Base-by-base conservation (phyloP, 2,329 filamentous ascomycete genomes). In the Cytospora mali region DNA sequence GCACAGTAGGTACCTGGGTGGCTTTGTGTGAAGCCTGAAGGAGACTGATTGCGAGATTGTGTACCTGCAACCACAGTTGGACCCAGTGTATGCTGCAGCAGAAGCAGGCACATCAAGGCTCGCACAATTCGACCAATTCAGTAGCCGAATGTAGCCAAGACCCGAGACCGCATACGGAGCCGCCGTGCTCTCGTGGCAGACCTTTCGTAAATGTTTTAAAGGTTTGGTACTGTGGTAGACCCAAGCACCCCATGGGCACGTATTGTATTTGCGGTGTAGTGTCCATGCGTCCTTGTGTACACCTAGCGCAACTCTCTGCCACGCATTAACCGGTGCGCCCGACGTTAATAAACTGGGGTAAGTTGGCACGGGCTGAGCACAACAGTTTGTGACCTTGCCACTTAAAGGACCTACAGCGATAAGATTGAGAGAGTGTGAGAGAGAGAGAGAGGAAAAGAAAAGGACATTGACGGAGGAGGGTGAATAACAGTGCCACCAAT, bases 241-340 rank as follows among this genome's bases (percentile, higher is more conserved):
- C n/a, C n/a, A n/a, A n/a, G n/a, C n/a, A n/a, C n/a, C 31, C 31
- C 33, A 46, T 9, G 39, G 39, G 39, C 39, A 42, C 39, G 14
- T 18, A 42, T 21, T 21, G 9, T 18, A 39, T n/a, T 39, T 39
- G 57, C 57, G 57, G 57, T 59, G 50, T 48, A 48, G 58, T 23
- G 50, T 23, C 33, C 21, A 16, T 49, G 9, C 6, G 6, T 21
- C n/a, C 21, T 21, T 31, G 13, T 31, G 50, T 54, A n/a, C 39
- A 39, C 25, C 16, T 11, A 46, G 49, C 31, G 28, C 50, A 39
- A 23, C 33, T 60, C 57, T 42, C 49, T 56, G 52, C 27, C 46
- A 55, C 59, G 52, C 27, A 25, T 46, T 31, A 62, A 46, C 59
- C 62, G 58, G 62, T 62, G 58, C 54, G 29, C 21, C 62, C 62